Base-by-base conservation (phyloP, 1,139 yeast genomes). In the Diutina pseudorugosa region DNA sequence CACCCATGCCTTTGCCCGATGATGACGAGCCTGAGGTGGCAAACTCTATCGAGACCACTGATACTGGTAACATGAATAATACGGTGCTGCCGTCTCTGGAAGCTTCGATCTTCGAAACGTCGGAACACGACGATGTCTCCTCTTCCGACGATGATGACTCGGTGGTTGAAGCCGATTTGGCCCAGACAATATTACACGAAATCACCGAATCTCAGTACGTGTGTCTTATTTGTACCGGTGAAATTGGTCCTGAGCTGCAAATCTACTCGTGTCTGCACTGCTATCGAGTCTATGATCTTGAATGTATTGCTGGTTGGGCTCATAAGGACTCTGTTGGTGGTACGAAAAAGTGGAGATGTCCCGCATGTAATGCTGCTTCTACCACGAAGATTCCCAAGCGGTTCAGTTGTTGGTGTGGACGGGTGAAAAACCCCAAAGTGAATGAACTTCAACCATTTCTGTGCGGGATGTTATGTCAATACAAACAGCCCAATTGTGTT, bases 371-470 rank as follows among this genome's bases (percentile, higher is more conserved):
- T 60, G 68, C 72, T 12, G 76, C 73, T 40, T 76, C 76, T 52
- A 65, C 64, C 16, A 72, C 70, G 55, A 25, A 27, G 7, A 70
- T 82, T 4, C 94, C 94, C 0, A 66, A 70, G 41, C 72, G 73
- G 51, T 85, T 85, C 64, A 79, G 85, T 0, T 90, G 98, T 63
- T 90, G 98, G 98, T 90, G 97, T 71, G 91, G 93, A 1, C 84
- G 86, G 60, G 78, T 77, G 2, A 69, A 78, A 19, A 79, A 86
- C 57, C 97, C 97, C 0, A 71, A 67, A 18, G 68, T 74, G 4
- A 82, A 84, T 59, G 70, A 76, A 14, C 67, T 83, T 53, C 69
- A 79, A 55, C 96, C 97, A 0, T 94, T 90, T 60, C 83, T 94
- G 54, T 91, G 98, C 72, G 96, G 96, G 5, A 90, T 85, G 65